Conservation (phyloP, 2,329 filamentous ascomycete species). For the Pyricularia sp. region DNA sequence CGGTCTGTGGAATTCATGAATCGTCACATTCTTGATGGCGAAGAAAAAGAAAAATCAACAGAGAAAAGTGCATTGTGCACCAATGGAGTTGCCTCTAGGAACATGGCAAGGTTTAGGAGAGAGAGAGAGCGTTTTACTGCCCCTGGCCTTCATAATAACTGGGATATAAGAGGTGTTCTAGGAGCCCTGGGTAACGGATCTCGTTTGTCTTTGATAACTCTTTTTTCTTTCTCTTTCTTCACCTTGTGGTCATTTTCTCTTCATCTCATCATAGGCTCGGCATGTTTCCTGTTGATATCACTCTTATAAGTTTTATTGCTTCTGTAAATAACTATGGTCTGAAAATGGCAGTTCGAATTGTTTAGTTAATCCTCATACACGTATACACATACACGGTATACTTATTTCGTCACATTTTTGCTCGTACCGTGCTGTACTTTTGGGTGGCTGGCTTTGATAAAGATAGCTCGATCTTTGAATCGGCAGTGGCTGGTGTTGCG, state of each 20-base stretch:
- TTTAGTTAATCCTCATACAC: neutral
- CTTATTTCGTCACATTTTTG: too few relatives aligned
- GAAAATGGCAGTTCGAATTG: neutral
- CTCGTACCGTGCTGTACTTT: too few relatives aligned
- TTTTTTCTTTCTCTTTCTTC: neutral
- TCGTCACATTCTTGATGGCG: neutral
- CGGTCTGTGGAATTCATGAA: neutral
- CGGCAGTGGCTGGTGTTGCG: too few relatives aligned
- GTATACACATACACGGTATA: too few relatives aligned
- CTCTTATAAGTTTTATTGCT: neutral
- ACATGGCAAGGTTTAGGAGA: neutral
- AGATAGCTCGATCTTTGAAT: too few relatives aligned
- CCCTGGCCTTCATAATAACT: neutral
- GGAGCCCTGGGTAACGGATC: neutral
- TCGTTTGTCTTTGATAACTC: neutral
- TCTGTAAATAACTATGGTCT: neutral
- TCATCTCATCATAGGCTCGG: neutral
- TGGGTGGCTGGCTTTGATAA: too few relatives aligned
- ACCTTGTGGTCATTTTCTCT: neutral
- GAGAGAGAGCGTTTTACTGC: neutral
- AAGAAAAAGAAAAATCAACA: neutral
- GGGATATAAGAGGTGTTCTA: neutral
- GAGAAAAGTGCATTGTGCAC: neutral
- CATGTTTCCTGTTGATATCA: neutral
- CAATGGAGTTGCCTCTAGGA: neutral